Base-by-base conservation (phyloP, 2,329 filamentous ascomycete species). In the Pseudogymnoascus sp. region DNA sequence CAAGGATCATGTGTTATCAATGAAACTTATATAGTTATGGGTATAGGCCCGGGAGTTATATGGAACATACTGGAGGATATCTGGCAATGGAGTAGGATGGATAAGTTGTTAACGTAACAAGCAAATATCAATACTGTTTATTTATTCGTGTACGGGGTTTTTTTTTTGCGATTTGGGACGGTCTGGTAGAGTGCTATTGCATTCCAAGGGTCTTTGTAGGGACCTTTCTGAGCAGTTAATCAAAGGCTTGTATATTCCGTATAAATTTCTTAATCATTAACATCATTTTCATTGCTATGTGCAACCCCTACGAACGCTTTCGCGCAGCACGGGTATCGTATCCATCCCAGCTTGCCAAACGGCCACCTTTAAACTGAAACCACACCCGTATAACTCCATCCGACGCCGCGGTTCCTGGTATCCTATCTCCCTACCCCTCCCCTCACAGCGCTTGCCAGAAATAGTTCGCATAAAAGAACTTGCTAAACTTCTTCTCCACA, bases 391-490 rank as follows among this genome's bases (percentile, higher is more conserved):
- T 19, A 56, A 56, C 50, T 22, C 50, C 50, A 56, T 33, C 16
- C n/a, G 28, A 33, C 50, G 50, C 50, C 50, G 28, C 16, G 14
- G 37, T 35, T 31, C 40, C 46, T 41, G 53, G 14, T 60, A 26
- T 60, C 37, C 41, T 60, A 56, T 8, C 28, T 7, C 50, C 59
- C 24, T 16, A 2, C 28, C 31, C 7, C 50, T 14, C 46, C 35
- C 73, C 75, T 75, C 79, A 96, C 74, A 97, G 81, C 31, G 87
- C 93, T 71, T 91, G 84, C 95, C 95, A 99, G 73, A 98, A 96
- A 75, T 96, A 96, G 71, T 96, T 96, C 22, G 93, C 91, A 72
- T 97, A 96, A 73, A 96, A 97, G 75, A 89, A 93, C 66, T 88
- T 84, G 64, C 90, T 93, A 75, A 96, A 93, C 78, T 95, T 96